These are phyloP conservation scores for Epichloe festucae DNA, from an alignment of 2,329 filamentous ascomycete genomes.

Conservation along the genomic window DNA sequence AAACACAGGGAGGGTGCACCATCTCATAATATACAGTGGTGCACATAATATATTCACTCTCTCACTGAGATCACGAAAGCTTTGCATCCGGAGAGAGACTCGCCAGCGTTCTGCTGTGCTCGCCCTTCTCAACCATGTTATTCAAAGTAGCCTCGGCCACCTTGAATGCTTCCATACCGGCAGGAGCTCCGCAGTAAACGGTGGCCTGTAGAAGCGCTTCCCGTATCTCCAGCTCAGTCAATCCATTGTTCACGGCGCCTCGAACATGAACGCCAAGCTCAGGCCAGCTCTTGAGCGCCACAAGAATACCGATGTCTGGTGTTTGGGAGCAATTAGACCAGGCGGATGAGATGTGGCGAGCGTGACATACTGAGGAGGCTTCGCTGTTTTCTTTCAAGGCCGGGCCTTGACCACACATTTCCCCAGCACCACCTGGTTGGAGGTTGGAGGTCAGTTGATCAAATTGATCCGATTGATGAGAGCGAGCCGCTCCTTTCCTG, in stretches of 20 bases:
- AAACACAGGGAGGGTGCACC: too few relatives aligned
- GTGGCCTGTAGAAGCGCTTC: slow-evolving; percentile 38
- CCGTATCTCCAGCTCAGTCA: slow-evolving; percentile 39
- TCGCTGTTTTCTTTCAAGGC: slow-evolving; percentile 45
- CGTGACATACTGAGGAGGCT: slow-evolving; percentile 24
- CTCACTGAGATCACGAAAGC: background rate
- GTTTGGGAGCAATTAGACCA: background rate
- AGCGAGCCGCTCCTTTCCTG: background rate
- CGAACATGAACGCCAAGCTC: slow-evolving; percentile 49
- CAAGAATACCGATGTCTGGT: slow-evolving; percentile 41
- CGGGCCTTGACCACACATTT: slow-evolving; percentile 47
- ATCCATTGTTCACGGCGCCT: slow-evolving; percentile 48
- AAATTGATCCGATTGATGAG: too few relatives aligned
- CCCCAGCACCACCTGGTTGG: slow-evolving; percentile 36
- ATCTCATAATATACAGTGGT: too few relatives aligned
- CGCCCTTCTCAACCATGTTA: slow-evolving; percentile 15
- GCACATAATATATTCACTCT: background rate
- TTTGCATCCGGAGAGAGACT: background rate
- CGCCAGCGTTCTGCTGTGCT: slow-evolving; percentile 4
- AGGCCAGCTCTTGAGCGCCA: slow-evolving; percentile 42
- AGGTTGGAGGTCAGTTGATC: too few relatives aligned
- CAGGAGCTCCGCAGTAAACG: slow-evolving; percentile 27
- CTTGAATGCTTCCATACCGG: slow-evolving; percentile 24
- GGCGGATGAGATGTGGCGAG: background rate
- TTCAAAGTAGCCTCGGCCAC: slow-evolving; percentile 14